phyloP scores from a whole-genome alignment of 2,329 filamentous ascomycete genomes.

The Ramularia collo-cygni region DNA sequence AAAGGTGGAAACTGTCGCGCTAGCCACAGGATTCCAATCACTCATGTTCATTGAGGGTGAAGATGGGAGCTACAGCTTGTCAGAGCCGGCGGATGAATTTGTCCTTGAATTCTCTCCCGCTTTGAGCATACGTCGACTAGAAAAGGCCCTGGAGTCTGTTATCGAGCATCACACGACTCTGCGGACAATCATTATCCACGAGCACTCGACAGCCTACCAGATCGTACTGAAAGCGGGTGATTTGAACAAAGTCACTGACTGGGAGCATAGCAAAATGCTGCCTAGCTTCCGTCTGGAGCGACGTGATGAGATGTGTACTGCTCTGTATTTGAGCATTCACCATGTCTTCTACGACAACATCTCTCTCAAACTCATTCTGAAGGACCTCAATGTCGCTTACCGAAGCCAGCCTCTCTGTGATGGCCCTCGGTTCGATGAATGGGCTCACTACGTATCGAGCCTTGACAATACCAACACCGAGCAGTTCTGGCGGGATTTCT shows the following conservation, averaged over 20 bases:
- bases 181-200: background rate
- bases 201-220: background rate
- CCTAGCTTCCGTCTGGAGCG: background rate
- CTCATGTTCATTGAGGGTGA: background rate
- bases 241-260: background rate
- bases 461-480: background rate
- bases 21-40: background rate
- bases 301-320: background rate
- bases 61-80: background rate
- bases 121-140: background rate
- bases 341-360: background rate
- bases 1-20: background rate
- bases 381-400: background rate
- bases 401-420: background rate
- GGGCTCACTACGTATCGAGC: background rate
- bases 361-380: background rate
- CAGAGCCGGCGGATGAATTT: background rate
- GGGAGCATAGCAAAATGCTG: background rate
- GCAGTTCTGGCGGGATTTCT: background rate
- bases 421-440: background rate
- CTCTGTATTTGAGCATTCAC: background rate
- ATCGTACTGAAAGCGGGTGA: background rate
- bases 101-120: background rate
- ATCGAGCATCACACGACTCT: constrained; percentile 1
- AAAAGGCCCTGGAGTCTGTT: background rate